Evolutionary conservation across 352 stramenopile species (phyloP).

Genomic region (Phytophthora foliorum): DNA sequence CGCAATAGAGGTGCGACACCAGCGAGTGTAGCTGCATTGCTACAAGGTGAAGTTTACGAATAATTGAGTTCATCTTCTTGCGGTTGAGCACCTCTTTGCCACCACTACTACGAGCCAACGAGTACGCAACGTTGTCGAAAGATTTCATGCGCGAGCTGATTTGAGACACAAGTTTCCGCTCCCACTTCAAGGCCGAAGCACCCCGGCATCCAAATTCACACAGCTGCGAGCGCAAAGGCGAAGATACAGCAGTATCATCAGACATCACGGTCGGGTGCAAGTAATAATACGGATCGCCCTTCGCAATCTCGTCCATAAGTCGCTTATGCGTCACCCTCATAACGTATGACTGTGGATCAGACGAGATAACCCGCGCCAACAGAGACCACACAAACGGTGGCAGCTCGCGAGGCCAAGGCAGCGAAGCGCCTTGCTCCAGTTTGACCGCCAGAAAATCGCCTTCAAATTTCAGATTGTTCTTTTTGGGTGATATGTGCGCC

Average conservation of each 20-base stretch:
- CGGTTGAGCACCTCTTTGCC: conserved; percentile 72
- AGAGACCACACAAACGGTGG: conserved; percentile 53
- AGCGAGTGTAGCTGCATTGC: conserved; percentile 81
- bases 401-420: conserved; percentile 36
- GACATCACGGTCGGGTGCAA: conserved; percentile 44
- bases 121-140: conserved; percentile 81
- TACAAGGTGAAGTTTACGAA: conserved; percentile 82
- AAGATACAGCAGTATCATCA: conserved; percentile 20
- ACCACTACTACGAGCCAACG: conserved; percentile 63
- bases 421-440: conserved; percentile 28
- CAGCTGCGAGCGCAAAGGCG: conserved; percentile 13
- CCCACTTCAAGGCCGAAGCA: conserved; percentile 63
- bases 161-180: conserved; percentile 77
- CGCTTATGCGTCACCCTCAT: conserved; percentile 75
- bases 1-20: conserved; percentile 75
- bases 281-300: conserved; percentile 82
- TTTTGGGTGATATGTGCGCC: conserved; percentile 26
- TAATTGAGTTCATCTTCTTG: conserved; percentile 88
- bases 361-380: conserved; percentile 50
- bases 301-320: conserved; percentile 70
- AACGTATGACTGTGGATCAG: conserved; percentile 63
- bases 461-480: conserved; percentile 41
- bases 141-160: conserved; percentile 86
- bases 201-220: conserved; percentile 72
- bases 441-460: conserved; percentile 41